Conservation (phyloP, 78 protist genomes). For the Capsaspora owczarzaki region DNA sequence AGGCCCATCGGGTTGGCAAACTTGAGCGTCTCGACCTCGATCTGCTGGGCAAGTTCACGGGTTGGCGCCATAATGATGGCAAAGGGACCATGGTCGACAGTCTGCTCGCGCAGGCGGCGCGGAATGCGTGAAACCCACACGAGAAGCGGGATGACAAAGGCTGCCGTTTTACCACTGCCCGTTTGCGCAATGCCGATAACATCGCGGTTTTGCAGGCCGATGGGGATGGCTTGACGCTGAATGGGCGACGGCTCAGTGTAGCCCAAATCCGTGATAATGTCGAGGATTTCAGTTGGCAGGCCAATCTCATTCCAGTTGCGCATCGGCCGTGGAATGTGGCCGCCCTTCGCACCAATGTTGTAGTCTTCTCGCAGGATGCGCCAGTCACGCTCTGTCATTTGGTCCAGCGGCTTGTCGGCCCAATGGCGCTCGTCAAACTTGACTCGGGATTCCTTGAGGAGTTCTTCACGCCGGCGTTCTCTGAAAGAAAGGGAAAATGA, state of each 20-base stretch:
- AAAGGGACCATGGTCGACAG: slow-evolving; percentile 39
- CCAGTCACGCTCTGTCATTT: slow-evolving; percentile 95
- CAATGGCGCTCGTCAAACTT: slow-evolving; percentile 52
- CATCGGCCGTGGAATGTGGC: slow-evolving; percentile 56
- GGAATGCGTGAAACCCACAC: slow-evolving; percentile 52
- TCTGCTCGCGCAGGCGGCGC: slow-evolving; percentile 52
- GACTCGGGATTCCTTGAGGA: background rate
- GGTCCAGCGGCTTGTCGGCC: slow-evolving; percentile 70
- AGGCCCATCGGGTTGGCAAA: slow-evolving; percentile 14
- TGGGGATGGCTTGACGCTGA: slow-evolving; percentile 73
- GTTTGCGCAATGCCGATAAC: slow-evolving; percentile 67
- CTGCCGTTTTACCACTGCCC: slow-evolving; percentile 86
- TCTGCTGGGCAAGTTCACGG: slow-evolving; percentile 88
- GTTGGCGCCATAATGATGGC: slow-evolving; percentile 75
- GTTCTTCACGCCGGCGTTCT: too few species aligned
- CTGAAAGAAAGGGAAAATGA: too few species aligned
- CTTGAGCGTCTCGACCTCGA: slow-evolving; percentile 67
- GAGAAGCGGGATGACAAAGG: slow-evolving; percentile 87
- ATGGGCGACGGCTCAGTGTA: slow-evolving; percentile 79
- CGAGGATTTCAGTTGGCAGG: slow-evolving; percentile 32
- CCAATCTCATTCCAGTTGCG: slow-evolving; percentile 44
- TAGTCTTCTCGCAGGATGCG: slow-evolving; percentile 90
- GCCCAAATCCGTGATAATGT: slow-evolving; percentile 41
- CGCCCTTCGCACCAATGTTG: slow-evolving; percentile 73
- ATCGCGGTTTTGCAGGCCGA: slow-evolving; percentile 64